Percentiles rank a stretch among this genome's conserved stretches.
Evolutionary conservation across 345 rosid genomes (phyloP).

Genomic region (Excoecaria cochinchinensis): DNA sequence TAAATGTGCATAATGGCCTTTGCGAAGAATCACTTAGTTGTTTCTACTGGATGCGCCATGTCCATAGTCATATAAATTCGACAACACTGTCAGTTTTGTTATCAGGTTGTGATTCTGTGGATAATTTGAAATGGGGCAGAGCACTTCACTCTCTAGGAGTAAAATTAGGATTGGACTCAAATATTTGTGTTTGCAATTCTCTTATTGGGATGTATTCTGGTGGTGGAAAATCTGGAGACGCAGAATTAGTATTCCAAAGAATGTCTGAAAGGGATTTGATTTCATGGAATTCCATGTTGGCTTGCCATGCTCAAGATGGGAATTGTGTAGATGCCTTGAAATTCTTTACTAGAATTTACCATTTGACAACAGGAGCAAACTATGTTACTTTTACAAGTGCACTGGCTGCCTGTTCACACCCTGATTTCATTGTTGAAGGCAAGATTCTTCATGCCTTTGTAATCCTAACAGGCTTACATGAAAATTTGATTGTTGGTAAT

Average conservation of each 20-base stretch:
- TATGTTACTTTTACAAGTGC: constrained; percentile 80
- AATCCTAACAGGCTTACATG: constrained; percentile 42
- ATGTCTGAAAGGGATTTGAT: constrained; percentile 70
- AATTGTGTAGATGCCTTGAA: constrained; percentile 52
- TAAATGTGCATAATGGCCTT: constrained; percentile 51
- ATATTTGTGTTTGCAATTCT: constrained; percentile 58
- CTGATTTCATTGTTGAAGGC: constrained; percentile 45
- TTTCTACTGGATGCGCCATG: constrained; percentile 56
- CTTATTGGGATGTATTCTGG: constrained; percentile 71
- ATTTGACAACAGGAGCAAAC: constrained; percentile 33
- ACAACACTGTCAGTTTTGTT: constrained; percentile 69
- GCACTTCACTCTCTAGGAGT: constrained; percentile 65
- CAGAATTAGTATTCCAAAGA: constrained; percentile 56
- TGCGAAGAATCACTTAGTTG: constrained; percentile 41
- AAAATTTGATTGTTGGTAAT: constrained; percentile 66
- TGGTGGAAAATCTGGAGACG: constrained; percentile 56
- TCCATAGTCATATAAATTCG: constrained; percentile 49
- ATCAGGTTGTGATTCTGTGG: constrained; percentile 53
- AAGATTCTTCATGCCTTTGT: constrained; percentile 69
- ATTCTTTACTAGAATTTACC: constrained; percentile 47
- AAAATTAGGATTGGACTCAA: constrained; percentile 52
- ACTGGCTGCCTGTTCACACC: constrained; percentile 62
- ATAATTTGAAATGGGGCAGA: constrained; percentile 63
- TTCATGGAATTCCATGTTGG: constrained; percentile 79
- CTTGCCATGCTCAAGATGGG: constrained; percentile 56